Conservation (phyloP, 2,329 filamentous ascomycete species). For the Neopestalotiopsis clavispora region DNA sequence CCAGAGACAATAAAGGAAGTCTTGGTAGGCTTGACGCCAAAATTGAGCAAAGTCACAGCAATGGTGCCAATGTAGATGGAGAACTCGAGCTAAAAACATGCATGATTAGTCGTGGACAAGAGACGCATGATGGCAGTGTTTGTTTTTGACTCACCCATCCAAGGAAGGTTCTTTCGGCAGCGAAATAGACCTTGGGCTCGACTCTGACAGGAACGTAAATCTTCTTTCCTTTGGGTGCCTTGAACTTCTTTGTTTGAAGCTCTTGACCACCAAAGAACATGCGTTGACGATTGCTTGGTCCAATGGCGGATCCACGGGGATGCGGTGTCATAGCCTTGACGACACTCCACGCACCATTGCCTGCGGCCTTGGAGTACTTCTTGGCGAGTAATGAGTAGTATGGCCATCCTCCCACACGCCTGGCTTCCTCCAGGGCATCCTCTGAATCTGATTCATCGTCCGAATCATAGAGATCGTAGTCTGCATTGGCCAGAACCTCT, state of each 20-base stretch:
- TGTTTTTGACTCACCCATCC: slow-evolving; percentile 71
- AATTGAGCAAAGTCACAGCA: slow-evolving; percentile 82
- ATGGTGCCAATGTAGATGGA: slow-evolving; percentile 92
- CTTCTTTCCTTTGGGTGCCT: slow-evolving; percentile 81
- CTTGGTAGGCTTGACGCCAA: slow-evolving; percentile 63
- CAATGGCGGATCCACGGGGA: slow-evolving; percentile 60
- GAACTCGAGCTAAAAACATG: slow-evolving; percentile 75
- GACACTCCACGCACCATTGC: slow-evolving; percentile 46
- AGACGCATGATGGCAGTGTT: background rate
- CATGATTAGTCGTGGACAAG: slow-evolving; percentile 17
- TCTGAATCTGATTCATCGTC: slow-evolving; percentile 76
- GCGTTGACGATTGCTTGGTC: slow-evolving; percentile 58
- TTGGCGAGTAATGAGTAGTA: slow-evolving; percentile 69
- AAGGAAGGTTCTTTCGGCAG: slow-evolving; percentile 93
- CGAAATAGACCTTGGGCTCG: slow-evolving; percentile 97
- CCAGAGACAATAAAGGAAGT: slow-evolving; percentile 73
- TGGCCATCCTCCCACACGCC: slow-evolving; percentile 74
- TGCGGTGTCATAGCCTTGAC: slow-evolving; percentile 59
- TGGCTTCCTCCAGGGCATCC: slow-evolving; percentile 78
- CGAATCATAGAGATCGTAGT: slow-evolving; percentile 90
- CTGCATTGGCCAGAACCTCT: slow-evolving; percentile 63
- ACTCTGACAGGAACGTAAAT: slow-evolving; percentile 96
- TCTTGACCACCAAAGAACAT: slow-evolving; percentile 59
- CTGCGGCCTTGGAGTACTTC: slow-evolving; percentile 48
- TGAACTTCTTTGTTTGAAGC: slow-evolving; percentile 65